Evolutionary conservation across 176 grass and related monocot genomes (phyloP).

Genomic region (Saccharum officinarum): DNA sequence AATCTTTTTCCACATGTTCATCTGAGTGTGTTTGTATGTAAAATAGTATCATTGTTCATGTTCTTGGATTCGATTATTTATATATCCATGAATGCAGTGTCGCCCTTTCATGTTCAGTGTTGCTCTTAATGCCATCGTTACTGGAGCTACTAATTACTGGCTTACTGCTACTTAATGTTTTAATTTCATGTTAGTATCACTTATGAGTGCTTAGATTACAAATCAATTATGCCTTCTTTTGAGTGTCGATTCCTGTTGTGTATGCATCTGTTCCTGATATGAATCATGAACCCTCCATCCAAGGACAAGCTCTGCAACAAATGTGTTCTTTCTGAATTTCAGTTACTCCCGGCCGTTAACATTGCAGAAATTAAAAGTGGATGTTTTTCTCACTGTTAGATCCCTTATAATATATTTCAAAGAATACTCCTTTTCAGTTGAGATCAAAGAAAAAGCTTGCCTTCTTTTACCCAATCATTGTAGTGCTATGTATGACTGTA

Average conservation of each 20-base stretch:
- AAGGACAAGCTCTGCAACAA: not conserved
- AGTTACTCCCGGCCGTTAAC: not conserved
- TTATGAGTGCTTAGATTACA: not conserved
- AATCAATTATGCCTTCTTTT: not conserved
- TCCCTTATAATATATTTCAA: not conserved
- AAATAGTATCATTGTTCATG: not conserved
- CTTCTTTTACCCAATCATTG: not conserved
- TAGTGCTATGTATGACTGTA: not conserved
- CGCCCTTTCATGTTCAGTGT: not conserved
- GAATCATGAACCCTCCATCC: not conserved
- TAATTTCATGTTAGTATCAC: not conserved
- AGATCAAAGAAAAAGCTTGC: not conserved
- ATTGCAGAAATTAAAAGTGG: not conserved
- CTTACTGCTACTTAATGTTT: not conserved
- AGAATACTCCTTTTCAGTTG: not conserved
- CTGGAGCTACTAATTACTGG: not conserved
- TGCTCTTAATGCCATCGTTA: not conserved
- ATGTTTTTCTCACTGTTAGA: not conserved
- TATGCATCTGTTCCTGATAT: not conserved
- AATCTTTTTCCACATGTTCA: not conserved
- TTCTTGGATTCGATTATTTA: not conserved
- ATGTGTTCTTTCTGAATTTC: not conserved
- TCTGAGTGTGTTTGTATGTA: not conserved
- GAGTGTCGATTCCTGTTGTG: not conserved
- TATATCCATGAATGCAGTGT: not conserved